Evolutionary conservation across 1,284 basidiomycete genomes (phyloP), one percentile per base, ranked within the genome.

Genomic region (Apiotrichum brassicae): DNA sequence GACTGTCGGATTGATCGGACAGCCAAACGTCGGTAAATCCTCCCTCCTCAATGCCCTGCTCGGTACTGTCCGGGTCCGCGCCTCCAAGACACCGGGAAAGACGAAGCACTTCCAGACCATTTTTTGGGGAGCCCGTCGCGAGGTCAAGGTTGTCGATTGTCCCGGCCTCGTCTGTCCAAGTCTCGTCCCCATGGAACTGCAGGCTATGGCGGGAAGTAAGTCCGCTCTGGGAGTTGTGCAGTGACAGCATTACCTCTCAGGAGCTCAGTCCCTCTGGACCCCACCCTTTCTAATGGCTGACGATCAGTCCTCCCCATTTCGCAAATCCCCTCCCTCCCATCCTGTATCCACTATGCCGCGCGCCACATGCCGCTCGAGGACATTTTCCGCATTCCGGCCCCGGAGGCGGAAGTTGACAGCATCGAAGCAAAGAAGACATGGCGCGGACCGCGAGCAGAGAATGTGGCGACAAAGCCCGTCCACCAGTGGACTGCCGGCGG

Each of bases 101-200:
- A 94, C 89, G 3, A 94, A 92, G 71, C 89, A 93, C 66, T 92
- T 90, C 67, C 89, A 94, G 70, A 93, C 91, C 0, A 79, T 90
- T 42, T 92, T 85, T 68, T 92, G 85, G 85, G 68, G 66, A 5
- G 44, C 26, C 24, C 87, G 84, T 36, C 73, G 77, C 1, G 83
- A 87, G 54, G 78, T 93, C 52, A 84, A 86, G 42, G 78, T 92
- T 26, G 86, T 87, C 23, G 87, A 90, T 68, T 90, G 87, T 59
- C 87, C 87, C 0, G 87, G 88, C 9, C 78, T 92, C 13, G 86
- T 91, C 7, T 82, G 90, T 75, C 87, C 88, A 8, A 84, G 82
- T 56, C 78, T 82, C 54, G 79, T 84, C 3, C 84, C 82, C 3
- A 81, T 90, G 78, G 87, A 91, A 66, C 79, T 83, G 59, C 87